phyloP scores from a whole-genome alignment of 805 yeast genomes.

The Saccharomyces kudriavzevii region DNA sequence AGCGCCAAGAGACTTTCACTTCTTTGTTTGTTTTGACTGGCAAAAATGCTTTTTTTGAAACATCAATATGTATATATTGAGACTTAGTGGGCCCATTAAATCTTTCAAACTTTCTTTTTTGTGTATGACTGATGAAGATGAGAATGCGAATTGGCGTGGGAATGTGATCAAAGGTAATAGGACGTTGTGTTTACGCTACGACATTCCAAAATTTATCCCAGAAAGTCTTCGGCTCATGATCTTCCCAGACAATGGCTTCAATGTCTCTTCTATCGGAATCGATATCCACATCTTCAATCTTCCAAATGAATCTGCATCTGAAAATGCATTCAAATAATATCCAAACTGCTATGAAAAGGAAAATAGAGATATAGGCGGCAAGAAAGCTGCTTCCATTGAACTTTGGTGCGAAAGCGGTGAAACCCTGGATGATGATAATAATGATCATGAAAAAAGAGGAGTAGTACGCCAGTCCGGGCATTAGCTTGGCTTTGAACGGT shows the following conservation, averaged over 20 bases:
- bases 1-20: neutral
- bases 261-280: slow-evolving; percentile 58
- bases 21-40: neutral
- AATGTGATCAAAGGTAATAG: neutral
- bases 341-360: slow-evolving; percentile 52
- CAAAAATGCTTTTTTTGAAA: neutral
- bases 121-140: neutral
- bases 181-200: slow-evolving; percentile 24
- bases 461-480: slow-evolving; percentile 63
- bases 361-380: slow-evolving; percentile 62
- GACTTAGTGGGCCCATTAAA: neutral
- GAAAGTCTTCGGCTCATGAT: slow-evolving; percentile 37
- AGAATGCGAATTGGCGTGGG: neutral
- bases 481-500: slow-evolving; percentile 66
- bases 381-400: slow-evolving; percentile 52
- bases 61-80: neutral
- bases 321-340: slow-evolving; percentile 45
- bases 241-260: slow-evolving; percentile 54
- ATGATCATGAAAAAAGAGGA: slow-evolving; percentile 46
- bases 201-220: slow-evolving; percentile 51
- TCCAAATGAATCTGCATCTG: slow-evolving; percentile 39
- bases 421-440: slow-evolving; percentile 68
- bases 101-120: neutral
- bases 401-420: slow-evolving; percentile 45
- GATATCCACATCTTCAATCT: slow-evolving; percentile 57